Evolutionary conservation across 2,329 filamentous ascomycete species (phyloP).

Genomic region (Colletotrichum tamarilloi): DNA sequence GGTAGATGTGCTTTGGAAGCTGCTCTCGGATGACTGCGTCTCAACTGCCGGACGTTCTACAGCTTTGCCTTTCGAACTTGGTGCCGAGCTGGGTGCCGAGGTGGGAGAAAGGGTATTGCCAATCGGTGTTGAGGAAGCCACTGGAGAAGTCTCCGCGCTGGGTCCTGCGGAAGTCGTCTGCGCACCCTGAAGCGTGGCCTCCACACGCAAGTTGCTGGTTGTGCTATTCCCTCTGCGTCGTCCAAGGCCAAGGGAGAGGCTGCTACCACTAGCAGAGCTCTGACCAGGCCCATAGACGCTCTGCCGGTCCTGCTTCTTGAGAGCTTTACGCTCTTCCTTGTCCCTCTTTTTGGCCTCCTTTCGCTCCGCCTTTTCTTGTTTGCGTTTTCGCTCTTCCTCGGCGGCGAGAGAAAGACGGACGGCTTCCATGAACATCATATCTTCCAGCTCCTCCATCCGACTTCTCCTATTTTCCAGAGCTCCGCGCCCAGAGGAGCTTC

Average conservation of each 20-base stretch:
- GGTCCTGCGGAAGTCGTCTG: constrained; percentile 23
- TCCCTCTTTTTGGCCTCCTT: constrained; percentile 89
- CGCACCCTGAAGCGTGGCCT: constrained; percentile 62
- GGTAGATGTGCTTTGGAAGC: constrained; percentile 42
- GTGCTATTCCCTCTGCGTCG: constrained; percentile 69
- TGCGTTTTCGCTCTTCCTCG: constrained; percentile 91
- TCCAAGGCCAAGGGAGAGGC: constrained; percentile 70
- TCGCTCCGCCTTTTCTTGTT: constrained; percentile 81
- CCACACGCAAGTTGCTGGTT: constrained; percentile 69
- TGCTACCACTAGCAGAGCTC: constrained; percentile 70
- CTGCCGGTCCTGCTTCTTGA: constrained; percentile 68
- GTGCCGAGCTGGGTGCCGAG: constrained; percentile 44
- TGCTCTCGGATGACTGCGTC: constrained; percentile 38
- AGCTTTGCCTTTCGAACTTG: constrained; percentile 73
- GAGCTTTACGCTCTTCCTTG: constrained; percentile 84
- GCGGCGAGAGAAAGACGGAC: constrained; percentile 90
- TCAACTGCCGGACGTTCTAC: constrained; percentile 64
- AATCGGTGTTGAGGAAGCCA: constrained; percentile 47
- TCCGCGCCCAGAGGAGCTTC: constrained; percentile 44
- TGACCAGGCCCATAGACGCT: constrained; percentile 52
- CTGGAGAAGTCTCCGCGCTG: constrained; percentile 38
- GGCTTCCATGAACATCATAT: constrained; percentile 99
- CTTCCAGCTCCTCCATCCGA: constrained; percentile 89
- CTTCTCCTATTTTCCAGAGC: constrained; percentile 47
- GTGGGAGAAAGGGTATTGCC: constrained; percentile 6